phyloP scores from a whole-genome alignment of 176 grass and related monocot genomes.

The Calamus simplicifolius region DNA sequence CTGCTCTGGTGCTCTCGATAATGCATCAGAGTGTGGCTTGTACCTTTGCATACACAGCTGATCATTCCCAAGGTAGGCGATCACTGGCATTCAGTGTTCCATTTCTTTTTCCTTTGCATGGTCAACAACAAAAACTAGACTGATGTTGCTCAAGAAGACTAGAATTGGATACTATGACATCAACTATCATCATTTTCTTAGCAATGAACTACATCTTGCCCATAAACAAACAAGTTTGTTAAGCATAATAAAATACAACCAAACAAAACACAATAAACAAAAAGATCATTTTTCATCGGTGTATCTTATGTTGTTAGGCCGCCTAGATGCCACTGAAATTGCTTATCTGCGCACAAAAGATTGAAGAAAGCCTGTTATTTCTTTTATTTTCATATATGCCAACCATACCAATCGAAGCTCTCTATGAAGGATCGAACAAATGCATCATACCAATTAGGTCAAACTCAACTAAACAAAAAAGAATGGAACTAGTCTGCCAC shows the following conservation, averaged over 20 bases:
- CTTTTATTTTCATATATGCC: background rate
- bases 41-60: too few species aligned
- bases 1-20: too few species aligned
- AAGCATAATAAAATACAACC: constrained; percentile 26
- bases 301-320: constrained; percentile 70
- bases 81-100: too few species aligned
- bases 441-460: too few species aligned
- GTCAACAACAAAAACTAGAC: too few species aligned
- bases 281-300: constrained; percentile 42
- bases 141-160: background rate
- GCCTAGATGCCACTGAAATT: constrained; percentile 34
- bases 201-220: constrained; percentile 47
- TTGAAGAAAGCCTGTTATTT: background rate
- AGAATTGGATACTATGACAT: background rate
- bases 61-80: too few species aligned
- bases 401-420: background rate
- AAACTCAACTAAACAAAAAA: too few species aligned
- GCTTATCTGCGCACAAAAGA: constrained; percentile 42
- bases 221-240: constrained; percentile 31
- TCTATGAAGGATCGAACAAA: too few species aligned
- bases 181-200: constrained; percentile 4
- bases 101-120: too few species aligned
- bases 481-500: too few species aligned
- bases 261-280: constrained; percentile 24
- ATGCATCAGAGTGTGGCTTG: too few species aligned